phyloP scores from a whole-genome alignment of 1,284 basidiomycete genomes.

The Pseudozyma tsukubaensis region DNA sequence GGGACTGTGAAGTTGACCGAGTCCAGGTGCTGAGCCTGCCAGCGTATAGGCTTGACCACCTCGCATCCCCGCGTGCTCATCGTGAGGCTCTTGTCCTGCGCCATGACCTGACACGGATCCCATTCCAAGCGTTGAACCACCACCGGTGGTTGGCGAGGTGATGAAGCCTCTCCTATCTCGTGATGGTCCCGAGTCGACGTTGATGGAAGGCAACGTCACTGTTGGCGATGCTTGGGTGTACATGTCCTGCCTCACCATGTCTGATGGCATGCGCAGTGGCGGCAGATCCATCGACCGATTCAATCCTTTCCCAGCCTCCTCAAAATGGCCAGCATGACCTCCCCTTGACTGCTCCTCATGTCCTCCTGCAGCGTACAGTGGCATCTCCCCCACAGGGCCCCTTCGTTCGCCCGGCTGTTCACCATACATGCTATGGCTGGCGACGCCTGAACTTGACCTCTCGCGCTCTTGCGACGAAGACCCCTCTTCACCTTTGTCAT shows the following conservation, averaged over 20 bases:
- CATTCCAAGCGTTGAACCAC: not conserved
- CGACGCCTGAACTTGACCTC: slow-evolving; percentile 6
- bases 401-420: slow-evolving; percentile 10
- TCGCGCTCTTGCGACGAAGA: slow-evolving; percentile 1
- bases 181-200: not conserved
- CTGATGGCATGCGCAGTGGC: slow-evolving; percentile 16
- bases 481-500: not conserved
- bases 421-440: slow-evolving; percentile 6
- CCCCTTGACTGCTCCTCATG: slow-evolving; percentile 4
- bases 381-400: not conserved
- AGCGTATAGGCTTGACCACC: not conserved
- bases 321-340: not conserved
- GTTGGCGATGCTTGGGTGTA: slow-evolving; percentile 1
- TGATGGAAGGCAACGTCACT: slow-evolving; percentile 5
- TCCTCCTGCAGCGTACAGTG: not conserved
- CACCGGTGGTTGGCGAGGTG: not conserved
- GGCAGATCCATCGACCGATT: slow-evolving; percentile 22
- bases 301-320: not conserved
- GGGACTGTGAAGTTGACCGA: not conserved
- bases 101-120: not conserved
- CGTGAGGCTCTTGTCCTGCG: slow-evolving; percentile 3
- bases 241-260: not conserved
- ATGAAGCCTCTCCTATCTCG: not conserved
- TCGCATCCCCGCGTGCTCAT: not conserved
- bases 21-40: not conserved